These are phyloP conservation scores for Pestalotiopsis fici DNA, from an alignment of 2,329 filamentous ascomycete genomes.

Conservation along the genomic window DNA sequence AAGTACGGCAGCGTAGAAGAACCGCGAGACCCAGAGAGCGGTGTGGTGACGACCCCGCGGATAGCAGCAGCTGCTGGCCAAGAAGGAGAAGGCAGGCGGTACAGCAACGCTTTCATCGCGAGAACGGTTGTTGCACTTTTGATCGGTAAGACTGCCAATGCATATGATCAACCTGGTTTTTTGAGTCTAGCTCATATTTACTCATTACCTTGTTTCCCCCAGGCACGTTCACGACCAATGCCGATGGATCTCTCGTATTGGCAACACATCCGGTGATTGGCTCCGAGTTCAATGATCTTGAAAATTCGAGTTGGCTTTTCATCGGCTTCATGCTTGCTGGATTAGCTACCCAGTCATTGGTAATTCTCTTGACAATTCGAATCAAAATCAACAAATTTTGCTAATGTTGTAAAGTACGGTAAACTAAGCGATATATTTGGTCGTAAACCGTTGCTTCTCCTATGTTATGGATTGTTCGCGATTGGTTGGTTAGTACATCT, in stretches of 20 bases:
- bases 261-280: slow-evolving; percentile 65
- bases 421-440: slow-evolving; percentile 31
- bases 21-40: background rate
- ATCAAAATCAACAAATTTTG: too few species aligned
- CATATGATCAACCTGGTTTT: background rate
- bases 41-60: background rate
- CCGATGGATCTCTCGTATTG: slow-evolving; percentile 65
- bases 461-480: slow-evolving; percentile 28
- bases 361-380: slow-evolving; percentile 24
- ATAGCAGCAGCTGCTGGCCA: too few species aligned
- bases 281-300: slow-evolving; percentile 59
- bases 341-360: slow-evolving; percentile 53
- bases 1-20: background rate
- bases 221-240: slow-evolving; percentile 64
- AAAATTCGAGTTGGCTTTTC: slow-evolving; percentile 59
- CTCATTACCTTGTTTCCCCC: background rate
- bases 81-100: background rate
- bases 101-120: slow-evolving; percentile 19
- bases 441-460: slow-evolving; percentile 22
- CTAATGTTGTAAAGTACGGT: slow-evolving; percentile 21
- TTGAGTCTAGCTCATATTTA: background rate
- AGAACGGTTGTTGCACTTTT: slow-evolving; percentile 19
- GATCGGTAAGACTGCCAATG: slow-evolving; percentile 13
- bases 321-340: slow-evolving; percentile 52
- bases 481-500: slow-evolving; percentile 20